Base-by-base conservation (phyloP, 352 stramenopile genomes). In the Phytophthora tubulina region DNA sequence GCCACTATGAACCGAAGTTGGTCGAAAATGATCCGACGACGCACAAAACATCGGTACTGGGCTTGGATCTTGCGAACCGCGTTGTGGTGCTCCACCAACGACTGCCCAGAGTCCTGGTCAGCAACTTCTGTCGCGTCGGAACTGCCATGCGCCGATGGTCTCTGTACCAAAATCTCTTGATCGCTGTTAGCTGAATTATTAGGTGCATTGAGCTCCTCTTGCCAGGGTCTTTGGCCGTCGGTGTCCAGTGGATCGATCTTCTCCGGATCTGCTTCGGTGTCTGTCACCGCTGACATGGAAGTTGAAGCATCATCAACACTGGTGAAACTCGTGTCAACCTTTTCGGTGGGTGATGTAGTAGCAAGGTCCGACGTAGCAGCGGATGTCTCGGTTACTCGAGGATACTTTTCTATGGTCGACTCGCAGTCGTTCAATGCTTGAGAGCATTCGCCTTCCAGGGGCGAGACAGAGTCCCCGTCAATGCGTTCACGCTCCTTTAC, bases 1-100 rank as follows among this genome's bases (percentile, higher is more conserved):
- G 60, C 70, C 42, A 85, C 31, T n/a, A 84, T 42, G 46, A 84
- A 87, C 6, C 58, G 72, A 10, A 87, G 63, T 49, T 87, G 77
- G 17, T 83, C 79, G 8, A 72, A 17, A 36, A 87, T 44, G 2
- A 84, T 31, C 48, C 75, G 67, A 4, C 79, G 72, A 4, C 62
- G 64, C 11, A 63, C 38, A 58, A 81, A 84, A 31, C 63, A 73
- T 46, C 75, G 77, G 55, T 85, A 87, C 42, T 84, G 80, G 3
- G 48, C 53, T 72, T 85, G 77, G 27, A 87, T 84, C 15, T 68
- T 71, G 21, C 36, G 42, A 48, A 42, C 30, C n/a, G 52, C 27
- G 3, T 54, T 46, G 35, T 59, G 27, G 17, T 57, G 31, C 14
- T 61, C 35, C 31, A 27, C 3, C 3, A 17, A 46, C 52, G 41